These are phyloP conservation scores for Coniochaeta sp. DNA, from an alignment of 2,329 filamentous ascomycete species.

Conservation along the genomic window DNA sequence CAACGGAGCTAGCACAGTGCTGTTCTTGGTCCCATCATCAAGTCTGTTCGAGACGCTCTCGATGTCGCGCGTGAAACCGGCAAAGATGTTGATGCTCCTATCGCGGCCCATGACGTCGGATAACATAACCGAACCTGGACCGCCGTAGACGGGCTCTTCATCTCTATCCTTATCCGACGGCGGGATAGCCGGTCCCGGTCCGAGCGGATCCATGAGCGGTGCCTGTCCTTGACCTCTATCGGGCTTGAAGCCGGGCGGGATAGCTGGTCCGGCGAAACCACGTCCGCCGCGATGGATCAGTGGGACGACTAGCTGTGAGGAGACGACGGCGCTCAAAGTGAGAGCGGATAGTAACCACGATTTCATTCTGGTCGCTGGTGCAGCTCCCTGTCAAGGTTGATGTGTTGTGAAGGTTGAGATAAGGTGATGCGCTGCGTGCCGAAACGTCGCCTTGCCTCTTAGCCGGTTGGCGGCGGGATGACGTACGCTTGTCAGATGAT, in stretches of 20 bases:
- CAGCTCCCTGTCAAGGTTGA: background rate
- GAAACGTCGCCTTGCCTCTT: background rate
- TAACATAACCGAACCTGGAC: conserved; percentile 54
- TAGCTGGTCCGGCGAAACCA: conserved; percentile 11
- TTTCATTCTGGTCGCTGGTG: conserved; percentile 9
- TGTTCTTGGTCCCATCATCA: conserved; percentile 57
- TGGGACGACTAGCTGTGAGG: conserved; percentile 13
- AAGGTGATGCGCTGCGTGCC: background rate
- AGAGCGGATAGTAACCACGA: conserved; percentile 5
- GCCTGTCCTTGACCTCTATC: conserved; percentile 14
- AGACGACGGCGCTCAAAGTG: conserved; percentile 11
- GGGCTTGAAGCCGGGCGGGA: conserved; percentile 14
- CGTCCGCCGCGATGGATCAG: conserved; percentile 9
- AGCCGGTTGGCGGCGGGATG: background rate
- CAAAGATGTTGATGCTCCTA: conserved; percentile 76
- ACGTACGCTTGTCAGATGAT: background rate
- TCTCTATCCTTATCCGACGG: conserved; percentile 12
- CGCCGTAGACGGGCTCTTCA: background rate
- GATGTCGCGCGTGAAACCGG: conserved; percentile 70
- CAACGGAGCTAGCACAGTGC: conserved; percentile 79
- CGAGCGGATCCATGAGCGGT: conserved; percentile 22
- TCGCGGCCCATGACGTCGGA: conserved; percentile 79
- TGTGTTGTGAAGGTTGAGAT: background rate
- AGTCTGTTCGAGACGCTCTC: conserved; percentile 61
- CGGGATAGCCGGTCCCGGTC: conserved; percentile 15